Base-by-base conservation (phyloP, 2,329 filamentous ascomycete genomes). In the Gremmenia infestans region DNA sequence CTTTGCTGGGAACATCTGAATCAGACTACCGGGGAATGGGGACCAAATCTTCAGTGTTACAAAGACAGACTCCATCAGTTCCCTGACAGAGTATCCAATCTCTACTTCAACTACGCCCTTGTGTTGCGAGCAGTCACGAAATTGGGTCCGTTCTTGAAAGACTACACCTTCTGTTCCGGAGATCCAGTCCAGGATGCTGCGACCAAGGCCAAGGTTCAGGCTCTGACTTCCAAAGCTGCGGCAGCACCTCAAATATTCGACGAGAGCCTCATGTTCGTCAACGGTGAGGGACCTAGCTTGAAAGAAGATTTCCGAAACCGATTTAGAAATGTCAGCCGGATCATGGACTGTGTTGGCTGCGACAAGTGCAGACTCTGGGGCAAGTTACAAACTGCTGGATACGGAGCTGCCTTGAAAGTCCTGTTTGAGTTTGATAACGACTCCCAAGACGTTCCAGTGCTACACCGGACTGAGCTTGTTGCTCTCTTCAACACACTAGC, bases 51-150 rank as follows among this genome's bases (percentile, higher is more conserved):
- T 53, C 78, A 85, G 60, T 99, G 94, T 78, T 99, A 96, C 79
- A 85, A 89, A 69, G 77, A 85, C 36, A 85, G 94, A n/a, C 81
- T 99, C 15, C 89, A 96, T 72, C 78, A 80, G 22, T 84, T 89
- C 70, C 91, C 93, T 0, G 94, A 99, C 64, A 88, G 93, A 58
- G 89, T 99, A 68, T 94, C 92, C 64, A 99, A 99, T 72, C 80
- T 99, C 50, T 99, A 99, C 77, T 99, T 99, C 78, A 97, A 99
- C 81, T 99, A 96, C 69, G 94, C 94, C 0, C 81, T 99, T n/a
- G 80, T 99, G 42, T 88, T 93, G 25, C 88, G 94, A 50, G 94
- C 94, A 12, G 82, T 97, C 42, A 88, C 90, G 52, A 99, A 99
- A 74, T 81, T 97, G 8, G 89, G 88, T 12, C 88, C 89, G 23